Percentiles rank a stretch among this genome's conserved stretches.
phyloP scores from a whole-genome alignment of 805 yeast genomes.

The Saccharomycopsis sp. region DNA sequence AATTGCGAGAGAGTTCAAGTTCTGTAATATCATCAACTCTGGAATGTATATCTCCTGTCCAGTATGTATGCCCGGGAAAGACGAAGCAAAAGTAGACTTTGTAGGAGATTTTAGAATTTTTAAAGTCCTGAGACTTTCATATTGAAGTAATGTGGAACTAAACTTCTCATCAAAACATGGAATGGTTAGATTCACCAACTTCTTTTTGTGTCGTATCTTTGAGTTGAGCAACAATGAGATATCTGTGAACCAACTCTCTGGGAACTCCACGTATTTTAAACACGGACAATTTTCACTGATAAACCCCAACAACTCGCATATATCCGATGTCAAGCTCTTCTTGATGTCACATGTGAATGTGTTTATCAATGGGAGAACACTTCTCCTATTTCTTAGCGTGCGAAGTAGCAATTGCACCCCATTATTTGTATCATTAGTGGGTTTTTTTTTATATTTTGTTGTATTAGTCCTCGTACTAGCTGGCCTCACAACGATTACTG shows the following conservation, averaged over 20 bases:
- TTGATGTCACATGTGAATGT: slow-evolving; percentile 5
- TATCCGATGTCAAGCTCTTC: background rate
- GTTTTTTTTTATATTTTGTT: background rate
- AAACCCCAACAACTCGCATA: background rate
- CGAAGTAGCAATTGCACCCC: slow-evolving; percentile 1
- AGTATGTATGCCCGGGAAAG: background rate
- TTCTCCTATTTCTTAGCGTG: background rate
- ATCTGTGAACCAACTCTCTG: slow-evolving; percentile 10
- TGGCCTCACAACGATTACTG: background rate
- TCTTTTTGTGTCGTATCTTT: background rate
- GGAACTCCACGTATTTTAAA: slow-evolving; percentile 8
- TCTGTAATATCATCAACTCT: slow-evolving; percentile 2
- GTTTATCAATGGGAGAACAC: background rate
- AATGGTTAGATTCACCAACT: slow-evolving; percentile 3
- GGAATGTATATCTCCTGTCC: background rate
- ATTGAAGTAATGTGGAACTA: slow-evolving; percentile 3
- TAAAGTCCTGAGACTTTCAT: background rate
- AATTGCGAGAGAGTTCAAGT: slow-evolving; percentile 14
- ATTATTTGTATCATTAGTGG: background rate
- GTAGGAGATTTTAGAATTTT: slow-evolving; percentile 11
- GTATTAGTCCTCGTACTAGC: background rate
- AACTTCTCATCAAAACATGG: slow-evolving; percentile 11
- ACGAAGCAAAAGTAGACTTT: background rate
- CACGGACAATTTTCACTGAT: background rate
- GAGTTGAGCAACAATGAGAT: slow-evolving; percentile 9